Conservation (phyloP, 2,329 filamentous ascomycete genomes). For the Aspergillus sp. region DNA sequence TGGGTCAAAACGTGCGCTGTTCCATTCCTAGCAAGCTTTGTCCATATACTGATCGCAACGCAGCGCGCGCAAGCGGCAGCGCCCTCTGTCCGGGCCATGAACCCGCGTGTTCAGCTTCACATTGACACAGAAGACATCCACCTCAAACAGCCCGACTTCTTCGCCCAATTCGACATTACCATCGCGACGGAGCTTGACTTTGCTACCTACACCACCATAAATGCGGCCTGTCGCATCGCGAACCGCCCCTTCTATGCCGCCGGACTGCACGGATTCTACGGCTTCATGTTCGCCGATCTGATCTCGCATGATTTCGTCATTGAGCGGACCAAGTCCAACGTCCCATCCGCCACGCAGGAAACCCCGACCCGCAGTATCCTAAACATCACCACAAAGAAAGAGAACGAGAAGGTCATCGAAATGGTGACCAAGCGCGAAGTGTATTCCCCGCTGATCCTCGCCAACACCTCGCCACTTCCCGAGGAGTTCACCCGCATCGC, state of each 20-base stretch:
- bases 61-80: constrained; percentile 77
- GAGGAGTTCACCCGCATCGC: constrained; percentile 71
- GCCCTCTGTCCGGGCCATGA: constrained; percentile 78
- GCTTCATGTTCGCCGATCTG: constrained; percentile 92
- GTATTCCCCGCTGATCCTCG: constrained; percentile 86
- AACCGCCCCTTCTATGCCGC: constrained; percentile 85
- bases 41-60: constrained; percentile 10
- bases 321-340: constrained; percentile 79
- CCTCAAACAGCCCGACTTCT: constrained; percentile 72
- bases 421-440: constrained; percentile 88
- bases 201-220: constrained; percentile 72
- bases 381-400: constrained; percentile 68
- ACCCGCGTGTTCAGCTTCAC: constrained; percentile 79
- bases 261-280: constrained; percentile 84
- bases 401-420: constrained; percentile 74
- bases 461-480: constrained; percentile 73
- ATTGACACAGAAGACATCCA: constrained; percentile 69
- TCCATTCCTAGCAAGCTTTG: constrained; percentile 14
- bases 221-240: constrained; percentile 79
- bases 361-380: constrained; percentile 76
- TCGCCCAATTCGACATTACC: constrained; percentile 76
- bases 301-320: constrained; percentile 89
- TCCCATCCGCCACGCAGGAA: constrained; percentile 65
- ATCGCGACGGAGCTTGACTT: constrained; percentile 88
- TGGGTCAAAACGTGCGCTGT: constrained; percentile 69